phyloP scores from a whole-genome alignment of 768 basidiomycete species.

The Psilocybe cubensis region DNA sequence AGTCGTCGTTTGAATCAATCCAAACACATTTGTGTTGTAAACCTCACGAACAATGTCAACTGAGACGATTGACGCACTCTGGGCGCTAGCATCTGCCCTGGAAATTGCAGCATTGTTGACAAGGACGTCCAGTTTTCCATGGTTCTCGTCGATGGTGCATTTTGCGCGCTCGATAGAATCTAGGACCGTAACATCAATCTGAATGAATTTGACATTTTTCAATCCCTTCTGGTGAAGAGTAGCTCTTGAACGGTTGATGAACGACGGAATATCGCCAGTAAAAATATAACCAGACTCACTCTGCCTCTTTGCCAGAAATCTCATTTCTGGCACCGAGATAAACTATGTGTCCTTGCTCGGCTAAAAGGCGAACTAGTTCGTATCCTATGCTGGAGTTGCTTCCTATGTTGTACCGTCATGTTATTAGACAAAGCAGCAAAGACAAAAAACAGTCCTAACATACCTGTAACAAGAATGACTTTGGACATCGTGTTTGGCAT shows the following conservation, averaged over 20 bases:
- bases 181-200: slow-evolving; percentile 43
- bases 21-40: slow-evolving; percentile 49
- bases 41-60: slow-evolving; percentile 35
- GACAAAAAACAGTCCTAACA: background rate
- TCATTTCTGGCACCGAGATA: slow-evolving; percentile 47
- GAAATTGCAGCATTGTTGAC: slow-evolving; percentile 48
- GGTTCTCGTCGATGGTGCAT: slow-evolving; percentile 36
- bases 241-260: slow-evolving; percentile 17
- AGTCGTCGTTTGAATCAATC: slow-evolving; percentile 45
- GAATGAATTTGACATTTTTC: slow-evolving; percentile 36
- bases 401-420: slow-evolving; percentile 23
- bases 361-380: slow-evolving; percentile 47
- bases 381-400: slow-evolving; percentile 51
- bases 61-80: slow-evolving; percentile 38
- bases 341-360: slow-evolving; percentile 45
- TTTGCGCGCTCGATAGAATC: slow-evolving; percentile 37
- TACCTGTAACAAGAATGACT: slow-evolving; percentile 6
- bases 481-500: background rate
- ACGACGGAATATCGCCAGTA: background rate
- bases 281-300: slow-evolving; percentile 27
- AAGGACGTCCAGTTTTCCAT: slow-evolving; percentile 46
- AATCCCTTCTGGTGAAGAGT: slow-evolving; percentile 34
- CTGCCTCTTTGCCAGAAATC: slow-evolving; percentile 40
- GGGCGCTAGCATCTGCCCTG: slow-evolving; percentile 19
- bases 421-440: background rate